Evolutionary conservation across 306 rosid genomes (phyloP), one percentile per base, ranked within the genome.

Genomic region (Trifolium pratense): DNA sequence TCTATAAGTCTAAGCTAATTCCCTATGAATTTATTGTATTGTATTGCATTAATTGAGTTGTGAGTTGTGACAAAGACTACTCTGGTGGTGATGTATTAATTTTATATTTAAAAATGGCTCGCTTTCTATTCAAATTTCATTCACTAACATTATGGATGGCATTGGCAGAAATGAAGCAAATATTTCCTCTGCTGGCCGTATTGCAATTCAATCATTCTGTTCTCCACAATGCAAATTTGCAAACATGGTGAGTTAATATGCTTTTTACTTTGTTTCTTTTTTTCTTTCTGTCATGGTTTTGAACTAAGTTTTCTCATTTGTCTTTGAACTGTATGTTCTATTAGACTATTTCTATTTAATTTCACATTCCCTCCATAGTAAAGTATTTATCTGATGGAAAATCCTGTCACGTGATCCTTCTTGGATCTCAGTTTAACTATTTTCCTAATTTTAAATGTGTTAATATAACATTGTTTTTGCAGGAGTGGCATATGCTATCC

Each of bases 401-500:
- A 68, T 56, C 36, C 3, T 56, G 62, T 56, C 62, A 23, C 9
- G 3, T 9, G 62, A 23, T 56, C 36, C 62, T 23, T 56, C 62
- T 56, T 56, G 34, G 8, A 55, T 55, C 32, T 53, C 6, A 53
- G 7, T 26, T 20, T 20, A 20, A 20, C 60, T 53, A 56, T 23
- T 23, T 56, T 23, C 25, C 34, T 5, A 5, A 56, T 56, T 23
- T 23, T 32, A 23, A 56, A 23, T 13, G 61, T 56, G 31, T 56
- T 56, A 5, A 11, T 55, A 5, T 55, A 1, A 55, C 31, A 13
- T 74, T 1, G 11, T 36, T 46, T 64, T 84, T 82, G 75, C 82
- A 93, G 98, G 97, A 89, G 82, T 93, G 97, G 97, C 89, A 88
- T 75, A 87, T 89, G 89, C 91, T 89, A 78, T 91, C 96, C 62